Percentiles rank a stretch among this genome's conserved stretches.
phyloP scores from a whole-genome alignment of 768 basidiomycete genomes.

The Auricularia sp. region DNA sequence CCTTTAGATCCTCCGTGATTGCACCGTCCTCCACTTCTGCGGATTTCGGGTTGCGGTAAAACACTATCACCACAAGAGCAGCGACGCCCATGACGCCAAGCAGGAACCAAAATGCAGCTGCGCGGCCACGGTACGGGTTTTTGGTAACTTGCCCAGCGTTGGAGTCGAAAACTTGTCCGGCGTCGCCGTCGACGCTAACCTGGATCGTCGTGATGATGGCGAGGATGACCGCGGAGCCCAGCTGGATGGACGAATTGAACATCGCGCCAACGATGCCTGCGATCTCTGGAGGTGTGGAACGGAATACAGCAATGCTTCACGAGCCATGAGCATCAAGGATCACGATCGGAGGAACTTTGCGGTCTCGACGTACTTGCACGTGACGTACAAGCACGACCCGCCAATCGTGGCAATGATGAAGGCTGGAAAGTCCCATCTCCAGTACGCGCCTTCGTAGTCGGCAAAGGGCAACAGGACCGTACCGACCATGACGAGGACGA shows the following conservation, averaged over 20 bases:
- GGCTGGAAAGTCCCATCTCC: conserved; percentile 39
- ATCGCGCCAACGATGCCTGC: conserved; percentile 9
- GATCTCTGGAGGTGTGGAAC: conserved; percentile 7
- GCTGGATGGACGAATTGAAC: conserved; percentile 9
- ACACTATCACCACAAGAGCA: conserved; percentile 1
- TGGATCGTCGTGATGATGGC: conserved; percentile 7
- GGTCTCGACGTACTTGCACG: conserved; percentile 32
- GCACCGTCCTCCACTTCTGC: neutral
- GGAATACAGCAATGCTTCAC: conserved; percentile 3
- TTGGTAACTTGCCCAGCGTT: neutral
- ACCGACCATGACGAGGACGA: conserved; percentile 26
- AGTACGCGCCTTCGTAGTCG: conserved; percentile 33
- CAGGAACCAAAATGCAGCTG: conserved; percentile 6
- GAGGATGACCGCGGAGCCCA: conserved; percentile 5
- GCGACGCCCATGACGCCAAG: conserved; percentile 2
- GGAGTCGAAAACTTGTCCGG: conserved; percentile 13
- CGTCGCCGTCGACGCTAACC: conserved; percentile 11
- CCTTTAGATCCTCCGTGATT: neutral
- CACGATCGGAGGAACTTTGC: too few relatives aligned
- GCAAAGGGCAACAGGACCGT: conserved; percentile 34
- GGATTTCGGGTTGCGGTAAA: neutral
- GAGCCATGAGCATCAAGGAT: too few relatives aligned
- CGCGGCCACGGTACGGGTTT: conserved; percentile 3
- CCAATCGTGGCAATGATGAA: conserved; percentile 39
- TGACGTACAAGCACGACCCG: conserved; percentile 33